Evolutionary conservation across 2,329 filamentous ascomycete species (phyloP).

Genomic region (Sporothrix schenckii): DNA sequence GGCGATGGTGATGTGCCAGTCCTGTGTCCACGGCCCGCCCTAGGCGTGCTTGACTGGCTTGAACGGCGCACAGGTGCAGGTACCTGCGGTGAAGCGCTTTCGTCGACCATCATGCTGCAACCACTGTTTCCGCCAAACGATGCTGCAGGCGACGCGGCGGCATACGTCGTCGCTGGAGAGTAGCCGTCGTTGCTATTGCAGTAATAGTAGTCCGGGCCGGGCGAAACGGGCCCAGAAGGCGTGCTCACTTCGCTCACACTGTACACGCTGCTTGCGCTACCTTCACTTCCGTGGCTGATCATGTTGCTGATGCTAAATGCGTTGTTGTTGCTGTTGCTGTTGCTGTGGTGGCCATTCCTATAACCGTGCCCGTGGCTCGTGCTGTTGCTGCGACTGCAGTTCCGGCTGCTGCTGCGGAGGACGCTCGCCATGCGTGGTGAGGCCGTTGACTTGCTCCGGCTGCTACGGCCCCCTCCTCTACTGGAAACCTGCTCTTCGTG

Average conservation of each 20-base stretch:
- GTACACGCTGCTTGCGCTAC: slow-evolving; percentile 22
- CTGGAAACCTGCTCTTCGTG: slow-evolving; percentile 25
- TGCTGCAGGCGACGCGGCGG: slow-evolving; percentile 15
- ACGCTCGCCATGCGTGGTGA: slow-evolving; percentile 19
- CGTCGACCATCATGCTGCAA: slow-evolving; percentile 13
- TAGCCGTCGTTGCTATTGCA: slow-evolving; percentile 29
- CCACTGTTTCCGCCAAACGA: neutral
- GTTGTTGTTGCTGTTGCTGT: slow-evolving; percentile 22
- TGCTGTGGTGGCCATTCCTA: neutral
- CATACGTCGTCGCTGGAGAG: slow-evolving; percentile 6
- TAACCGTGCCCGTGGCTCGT: neutral
- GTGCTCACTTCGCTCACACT: slow-evolving; percentile 28
- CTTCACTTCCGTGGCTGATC: slow-evolving; percentile 28
- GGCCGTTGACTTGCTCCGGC: neutral
- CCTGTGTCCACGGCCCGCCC: slow-evolving; percentile 1
- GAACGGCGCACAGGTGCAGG: neutral
- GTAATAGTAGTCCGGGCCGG: slow-evolving; percentile 23
- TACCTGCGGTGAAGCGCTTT: slow-evolving; percentile 3
- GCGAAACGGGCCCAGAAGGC: slow-evolving; percentile 23
- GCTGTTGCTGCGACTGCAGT: slow-evolving; percentile 17
- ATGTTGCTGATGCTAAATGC: slow-evolving; percentile 30
- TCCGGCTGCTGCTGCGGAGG: slow-evolving; percentile 6
- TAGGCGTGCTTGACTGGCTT: neutral
- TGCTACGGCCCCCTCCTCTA: neutral
- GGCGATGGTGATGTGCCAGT: slow-evolving; percentile 22